Conservation (phyloP, 2,329 filamentous ascomycete genomes). For the Nemania diffusa region DNA sequence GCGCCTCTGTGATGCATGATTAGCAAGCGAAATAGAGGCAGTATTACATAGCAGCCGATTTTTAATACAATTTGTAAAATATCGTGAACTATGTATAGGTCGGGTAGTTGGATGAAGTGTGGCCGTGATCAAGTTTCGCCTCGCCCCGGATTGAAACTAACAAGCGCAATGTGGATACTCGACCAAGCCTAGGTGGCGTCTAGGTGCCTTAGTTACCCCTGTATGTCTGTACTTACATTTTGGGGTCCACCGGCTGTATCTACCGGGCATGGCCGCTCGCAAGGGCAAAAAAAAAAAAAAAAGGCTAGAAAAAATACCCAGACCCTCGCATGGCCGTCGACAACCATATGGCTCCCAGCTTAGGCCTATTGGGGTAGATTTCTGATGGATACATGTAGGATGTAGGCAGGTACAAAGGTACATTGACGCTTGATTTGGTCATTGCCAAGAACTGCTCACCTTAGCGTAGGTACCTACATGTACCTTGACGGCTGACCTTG, state of each 20-base stretch:
- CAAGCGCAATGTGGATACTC: background rate
- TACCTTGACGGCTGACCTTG: background rate
- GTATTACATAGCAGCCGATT: constrained; percentile 6
- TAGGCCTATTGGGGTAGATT: background rate
- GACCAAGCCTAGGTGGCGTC: too few relatives aligned
- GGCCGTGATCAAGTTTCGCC: background rate
- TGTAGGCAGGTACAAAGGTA: background rate
- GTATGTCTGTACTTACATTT: background rate
- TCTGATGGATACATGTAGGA: background rate
- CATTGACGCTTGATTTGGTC: background rate
- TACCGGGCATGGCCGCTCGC: background rate
- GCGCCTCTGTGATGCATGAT: constrained; percentile 8
- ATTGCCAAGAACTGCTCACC: background rate
- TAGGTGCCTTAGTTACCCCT: background rate
- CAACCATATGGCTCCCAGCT: too few relatives aligned
- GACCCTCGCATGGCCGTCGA: too few relatives aligned
- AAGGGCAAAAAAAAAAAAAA: too few relatives aligned
- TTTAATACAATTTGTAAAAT: constrained; percentile 10
- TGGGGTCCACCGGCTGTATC: background rate
- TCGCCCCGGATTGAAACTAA: constrained; percentile 18
- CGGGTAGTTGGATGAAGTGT: background rate
- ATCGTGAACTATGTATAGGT: constrained; percentile 10
- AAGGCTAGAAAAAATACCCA: background rate
- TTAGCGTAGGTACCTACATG: background rate
- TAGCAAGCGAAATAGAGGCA: background rate